These are phyloP conservation scores for Cordyceps tenuipes DNA, from an alignment of 2,329 filamentous ascomycete species.

Conservation along the genomic window DNA sequence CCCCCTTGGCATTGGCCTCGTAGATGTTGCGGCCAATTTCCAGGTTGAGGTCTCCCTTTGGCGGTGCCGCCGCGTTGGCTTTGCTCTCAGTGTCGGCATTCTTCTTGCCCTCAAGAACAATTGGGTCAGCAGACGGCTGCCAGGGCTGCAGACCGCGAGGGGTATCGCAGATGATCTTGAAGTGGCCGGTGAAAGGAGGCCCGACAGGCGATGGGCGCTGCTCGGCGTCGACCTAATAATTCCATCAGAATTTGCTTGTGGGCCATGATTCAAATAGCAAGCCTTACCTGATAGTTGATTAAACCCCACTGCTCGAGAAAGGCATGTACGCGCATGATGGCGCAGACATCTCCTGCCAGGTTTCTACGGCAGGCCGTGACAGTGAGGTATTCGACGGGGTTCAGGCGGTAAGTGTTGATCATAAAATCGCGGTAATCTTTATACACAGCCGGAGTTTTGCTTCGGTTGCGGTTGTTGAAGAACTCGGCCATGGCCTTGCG, in stretches of 20 bases:
- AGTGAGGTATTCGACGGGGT: constrained; percentile 91
- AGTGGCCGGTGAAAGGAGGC: constrained; percentile 94
- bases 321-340: constrained; percentile 96
- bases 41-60: constrained; percentile 80
- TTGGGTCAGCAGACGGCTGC: constrained; percentile 77
- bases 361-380: constrained; percentile 94
- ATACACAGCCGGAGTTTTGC: constrained; percentile 94
- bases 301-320: constrained; percentile 98
- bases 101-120: constrained; percentile 53
- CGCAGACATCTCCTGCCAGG: constrained; percentile 92
- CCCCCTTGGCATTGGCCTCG: constrained; percentile 75
- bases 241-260: background rate
- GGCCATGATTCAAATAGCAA: background rate
- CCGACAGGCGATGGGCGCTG: constrained; percentile 91
- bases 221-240: constrained; percentile 78
- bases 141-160: constrained; percentile 90
- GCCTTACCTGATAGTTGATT: constrained; percentile 89
- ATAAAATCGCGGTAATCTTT: constrained; percentile 99
- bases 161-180: constrained; percentile 91
- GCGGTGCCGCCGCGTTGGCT: constrained; percentile 54
- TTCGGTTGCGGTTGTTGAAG: constrained; percentile 96
- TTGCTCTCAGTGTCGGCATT: constrained; percentile 63
- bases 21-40: constrained; percentile 93
- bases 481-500: constrained; percentile 94
- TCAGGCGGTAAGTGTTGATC: constrained; percentile 98